A percentile compares a stretch with the other conserved stretches of the same genome.
phyloP scores from a whole-genome alignment of 768 basidiomycete genomes.

The Rossbeevera mucosa region DNA sequence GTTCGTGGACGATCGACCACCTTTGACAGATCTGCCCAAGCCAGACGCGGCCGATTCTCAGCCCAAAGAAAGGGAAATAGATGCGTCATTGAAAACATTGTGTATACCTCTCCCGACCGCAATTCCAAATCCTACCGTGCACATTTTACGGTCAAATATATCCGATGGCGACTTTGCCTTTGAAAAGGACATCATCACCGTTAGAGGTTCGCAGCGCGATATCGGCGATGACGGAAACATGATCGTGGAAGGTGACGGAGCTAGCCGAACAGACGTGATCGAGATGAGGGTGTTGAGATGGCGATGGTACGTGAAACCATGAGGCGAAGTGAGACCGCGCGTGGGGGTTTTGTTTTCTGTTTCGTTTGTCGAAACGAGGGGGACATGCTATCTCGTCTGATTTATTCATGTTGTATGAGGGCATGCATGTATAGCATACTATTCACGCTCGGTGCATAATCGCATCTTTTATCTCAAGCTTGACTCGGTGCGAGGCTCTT shows the following conservation, averaged over 20 bases:
- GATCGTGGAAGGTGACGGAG: conserved; percentile 9
- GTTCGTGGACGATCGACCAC: neutral
- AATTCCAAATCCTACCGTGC: neutral
- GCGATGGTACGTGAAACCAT: conserved; percentile 18
- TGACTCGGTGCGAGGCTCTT: no score
- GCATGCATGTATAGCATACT: conserved; percentile 13
- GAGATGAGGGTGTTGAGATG: conserved; percentile 26
- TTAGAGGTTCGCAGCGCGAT: conserved; percentile 6
- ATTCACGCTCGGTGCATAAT: neutral
- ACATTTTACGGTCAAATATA: conserved; percentile 17
- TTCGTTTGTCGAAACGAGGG: neutral
- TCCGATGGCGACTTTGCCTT: conserved; percentile 20
- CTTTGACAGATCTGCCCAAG: conserved; percentile 4
- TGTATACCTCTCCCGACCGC: neutral
- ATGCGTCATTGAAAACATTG: neutral
- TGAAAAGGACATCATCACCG: conserved; percentile 15
- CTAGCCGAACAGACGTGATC: conserved; percentile 4
- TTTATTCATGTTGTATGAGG: conserved; percentile 13
- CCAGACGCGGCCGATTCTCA: neutral
- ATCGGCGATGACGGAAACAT: conserved; percentile 11
- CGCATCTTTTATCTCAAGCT: neutral
- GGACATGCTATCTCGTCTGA: conserved; percentile 8
- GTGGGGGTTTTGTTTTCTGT: neutral
- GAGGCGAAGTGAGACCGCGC: neutral
- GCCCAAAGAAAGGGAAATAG: neutral